These are phyloP conservation scores for Begonia fuchsioides DNA, from an alignment of 306 rosid species.

Conservation along the genomic window DNA sequence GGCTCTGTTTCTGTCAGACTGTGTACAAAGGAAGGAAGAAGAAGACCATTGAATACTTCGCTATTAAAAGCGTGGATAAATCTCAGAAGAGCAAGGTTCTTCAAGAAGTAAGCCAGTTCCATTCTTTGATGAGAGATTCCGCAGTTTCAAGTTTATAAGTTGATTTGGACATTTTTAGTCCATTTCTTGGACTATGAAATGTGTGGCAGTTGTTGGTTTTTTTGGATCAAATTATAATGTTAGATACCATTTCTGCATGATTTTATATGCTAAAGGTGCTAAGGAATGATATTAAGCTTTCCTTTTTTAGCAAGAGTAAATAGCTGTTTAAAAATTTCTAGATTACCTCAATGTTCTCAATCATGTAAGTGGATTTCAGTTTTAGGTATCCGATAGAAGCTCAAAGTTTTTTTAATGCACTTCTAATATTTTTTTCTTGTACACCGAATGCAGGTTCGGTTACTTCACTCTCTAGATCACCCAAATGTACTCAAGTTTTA, in stretches of 20 bases:
- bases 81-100: constrained; percentile 81
- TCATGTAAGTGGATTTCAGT: background rate
- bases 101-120: constrained; percentile 57
- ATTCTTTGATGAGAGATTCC: background rate
- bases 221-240: background rate
- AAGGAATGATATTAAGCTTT: too few relatives aligned
- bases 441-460: constrained; percentile 54
- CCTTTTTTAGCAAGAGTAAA: too few relatives aligned
- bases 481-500: constrained; percentile 63
- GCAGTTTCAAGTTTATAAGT: background rate
- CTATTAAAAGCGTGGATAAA: constrained; percentile 87
- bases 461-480: constrained; percentile 78
- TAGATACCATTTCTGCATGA: background rate
- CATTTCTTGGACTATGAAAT: background rate
- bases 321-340: background rate
- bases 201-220: background rate
- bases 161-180: background rate
- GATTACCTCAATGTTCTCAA: background rate
- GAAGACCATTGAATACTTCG: constrained; percentile 90
- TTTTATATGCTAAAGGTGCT: too few relatives aligned
- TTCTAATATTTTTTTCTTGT: background rate
- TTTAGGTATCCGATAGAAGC: too few relatives aligned
- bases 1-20: constrained; percentile 24
- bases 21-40: constrained; percentile 97
- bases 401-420: background rate